These are phyloP conservation scores for Cubamyces sp. DNA, from an alignment of 768 basidiomycete species.

Conservation along the genomic window DNA sequence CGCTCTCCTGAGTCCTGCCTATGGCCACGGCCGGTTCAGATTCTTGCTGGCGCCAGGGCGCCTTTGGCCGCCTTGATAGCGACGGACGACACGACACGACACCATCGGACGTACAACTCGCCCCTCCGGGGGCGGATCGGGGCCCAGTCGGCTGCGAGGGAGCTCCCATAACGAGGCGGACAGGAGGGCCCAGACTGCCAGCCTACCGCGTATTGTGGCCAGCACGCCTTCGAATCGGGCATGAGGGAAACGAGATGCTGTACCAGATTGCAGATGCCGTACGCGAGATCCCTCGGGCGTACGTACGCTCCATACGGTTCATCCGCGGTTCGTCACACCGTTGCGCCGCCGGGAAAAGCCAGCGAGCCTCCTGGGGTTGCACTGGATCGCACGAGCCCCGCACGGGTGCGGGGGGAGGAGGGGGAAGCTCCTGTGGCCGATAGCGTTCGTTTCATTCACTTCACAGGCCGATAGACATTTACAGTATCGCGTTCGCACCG, in stretches of 20 bases:
- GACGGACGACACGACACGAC: slow-evolving; percentile 11
- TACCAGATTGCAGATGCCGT: slow-evolving; percentile 14
- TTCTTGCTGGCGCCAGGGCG: slow-evolving; percentile 14
- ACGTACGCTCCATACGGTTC: background rate
- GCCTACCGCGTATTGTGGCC: background rate
- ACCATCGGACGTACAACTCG: slow-evolving; percentile 18
- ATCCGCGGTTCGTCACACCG: slow-evolving; percentile 4
- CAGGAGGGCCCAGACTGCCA: slow-evolving; percentile 1
- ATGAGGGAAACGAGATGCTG: slow-evolving; percentile 23
- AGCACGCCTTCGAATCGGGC: slow-evolving; percentile 21
- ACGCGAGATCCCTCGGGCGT: background rate
- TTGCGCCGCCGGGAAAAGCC: slow-evolving; percentile 1
- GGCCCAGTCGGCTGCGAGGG: slow-evolving; percentile 18
- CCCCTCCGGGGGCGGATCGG: slow-evolving; percentile 18
- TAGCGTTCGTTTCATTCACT: background rate
- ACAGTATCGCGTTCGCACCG: slow-evolving; percentile 3
- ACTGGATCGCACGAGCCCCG: slow-evolving; percentile 1
- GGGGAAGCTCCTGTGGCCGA: slow-evolving; percentile 1
- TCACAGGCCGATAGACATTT: slow-evolving; percentile 6
- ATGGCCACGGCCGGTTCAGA: slow-evolving; percentile 14
- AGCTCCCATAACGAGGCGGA: slow-evolving; percentile 17
- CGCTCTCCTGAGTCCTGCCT: background rate
- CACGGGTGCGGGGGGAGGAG: background rate
- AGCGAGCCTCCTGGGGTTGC: slow-evolving; percentile 3
- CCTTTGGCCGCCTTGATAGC: slow-evolving; percentile 12